These are phyloP conservation scores for Sclerotinia trifoliorum DNA, from an alignment of 2,329 filamentous ascomycete species.

Conservation along the genomic window DNA sequence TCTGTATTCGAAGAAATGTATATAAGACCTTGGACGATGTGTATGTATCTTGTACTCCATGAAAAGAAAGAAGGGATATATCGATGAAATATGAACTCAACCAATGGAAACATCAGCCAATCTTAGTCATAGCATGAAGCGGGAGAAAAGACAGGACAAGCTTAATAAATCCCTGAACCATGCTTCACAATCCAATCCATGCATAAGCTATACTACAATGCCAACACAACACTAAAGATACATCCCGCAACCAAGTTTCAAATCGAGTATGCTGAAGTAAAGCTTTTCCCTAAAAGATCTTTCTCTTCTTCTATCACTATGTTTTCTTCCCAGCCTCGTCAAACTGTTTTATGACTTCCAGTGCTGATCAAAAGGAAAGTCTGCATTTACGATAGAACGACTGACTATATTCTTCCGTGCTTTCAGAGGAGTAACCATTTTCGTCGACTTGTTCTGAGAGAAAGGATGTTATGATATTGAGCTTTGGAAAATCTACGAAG, in stretches of 20 bases:
- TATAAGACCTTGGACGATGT: too few species aligned
- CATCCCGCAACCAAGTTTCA: neutral
- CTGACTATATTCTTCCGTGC: neutral
- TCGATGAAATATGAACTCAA: too few species aligned
- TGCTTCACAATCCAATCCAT: neutral
- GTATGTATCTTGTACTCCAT: neutral
- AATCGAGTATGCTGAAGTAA: neutral
- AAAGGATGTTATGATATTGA: neutral
- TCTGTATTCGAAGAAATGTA: too few species aligned
- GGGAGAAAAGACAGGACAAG: too few species aligned
- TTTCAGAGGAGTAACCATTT: neutral
- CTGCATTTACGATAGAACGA: neutral
- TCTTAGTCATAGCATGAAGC: neutral
- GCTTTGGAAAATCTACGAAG: neutral
- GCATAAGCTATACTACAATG: conserved; percentile 9
- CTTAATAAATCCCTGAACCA: conserved; percentile 1
- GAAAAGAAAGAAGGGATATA: too few species aligned
- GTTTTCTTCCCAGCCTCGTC: neutral
- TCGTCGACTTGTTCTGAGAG: neutral
- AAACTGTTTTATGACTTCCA: neutral
- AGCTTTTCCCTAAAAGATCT: too few species aligned
- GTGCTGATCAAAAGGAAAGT: too few species aligned
- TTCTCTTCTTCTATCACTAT: neutral
- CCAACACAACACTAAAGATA: conserved; percentile 8
- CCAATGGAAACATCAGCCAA: neutral